Evolutionary conservation across 1,284 basidiomycete species (phyloP).

Genomic region (Filobasidium uniguttulatum): DNA sequence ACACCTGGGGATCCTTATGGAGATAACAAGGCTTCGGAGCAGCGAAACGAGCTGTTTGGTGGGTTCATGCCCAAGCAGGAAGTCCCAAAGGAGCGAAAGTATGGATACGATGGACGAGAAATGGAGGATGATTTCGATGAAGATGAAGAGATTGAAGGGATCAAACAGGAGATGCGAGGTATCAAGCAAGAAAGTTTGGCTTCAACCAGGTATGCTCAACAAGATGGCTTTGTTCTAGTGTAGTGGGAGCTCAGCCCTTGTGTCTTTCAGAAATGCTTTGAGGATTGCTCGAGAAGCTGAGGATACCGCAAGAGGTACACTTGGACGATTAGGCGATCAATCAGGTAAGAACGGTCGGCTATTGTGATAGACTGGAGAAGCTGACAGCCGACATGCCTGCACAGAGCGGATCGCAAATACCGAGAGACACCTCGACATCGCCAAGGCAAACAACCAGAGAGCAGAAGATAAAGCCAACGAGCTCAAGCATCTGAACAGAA

Average conservation of each 20-base stretch:
- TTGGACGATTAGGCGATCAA: conserved; percentile 80
- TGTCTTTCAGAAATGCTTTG: conserved; percentile 56
- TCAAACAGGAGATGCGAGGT: conserved; percentile 82
- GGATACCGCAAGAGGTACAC: conserved; percentile 80
- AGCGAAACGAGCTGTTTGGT: conserved; percentile 48
- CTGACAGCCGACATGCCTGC: background rate
- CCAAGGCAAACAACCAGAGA: conserved; percentile 74
- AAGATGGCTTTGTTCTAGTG: too few species aligned
- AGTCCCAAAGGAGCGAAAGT: conserved; percentile 42
- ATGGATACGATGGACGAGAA: conserved; percentile 35
- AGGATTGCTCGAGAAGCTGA: conserved; percentile 87
- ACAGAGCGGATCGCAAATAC: conserved; percentile 67
- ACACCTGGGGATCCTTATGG: conserved; percentile 26
- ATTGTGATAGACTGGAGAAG: too few species aligned
- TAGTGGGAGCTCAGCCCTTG: too few species aligned
- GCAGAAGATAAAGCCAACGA: conserved; percentile 91
- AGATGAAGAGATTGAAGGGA: conserved; percentile 91
- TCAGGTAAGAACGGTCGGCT: conserved; percentile 59
- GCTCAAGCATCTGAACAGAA: conserved; percentile 60
- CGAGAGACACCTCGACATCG: conserved; percentile 85
- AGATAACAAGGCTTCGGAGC: conserved; percentile 39
- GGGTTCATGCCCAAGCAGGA: conserved; percentile 17
- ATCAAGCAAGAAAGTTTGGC: conserved; percentile 88
- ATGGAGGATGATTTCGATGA: conserved; percentile 53
- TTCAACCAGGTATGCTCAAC: conserved; percentile 49